Percentiles rank a stretch among this genome's conserved stretches.
phyloP scores from a whole-genome alignment of 1,284 basidiomycete species.

The Marasmius oreades region DNA sequence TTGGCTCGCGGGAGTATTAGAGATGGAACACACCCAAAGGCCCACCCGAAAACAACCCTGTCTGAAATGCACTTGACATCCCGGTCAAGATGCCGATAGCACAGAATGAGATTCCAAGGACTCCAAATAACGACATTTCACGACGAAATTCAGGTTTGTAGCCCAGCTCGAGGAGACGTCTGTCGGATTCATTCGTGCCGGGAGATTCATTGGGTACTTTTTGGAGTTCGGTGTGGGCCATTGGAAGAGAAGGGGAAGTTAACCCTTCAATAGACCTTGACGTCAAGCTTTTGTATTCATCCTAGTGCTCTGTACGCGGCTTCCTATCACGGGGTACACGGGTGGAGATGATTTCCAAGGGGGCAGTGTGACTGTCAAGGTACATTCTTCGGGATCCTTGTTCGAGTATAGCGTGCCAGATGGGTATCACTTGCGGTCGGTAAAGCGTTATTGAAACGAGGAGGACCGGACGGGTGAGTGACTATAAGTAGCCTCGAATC shows the following conservation, averaged over 20 bases:
- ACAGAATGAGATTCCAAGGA: constrained; percentile 60
- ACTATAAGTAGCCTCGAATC: too few species aligned
- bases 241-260: not conserved
- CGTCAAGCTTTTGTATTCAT: too few species aligned
- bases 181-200: constrained; percentile 33
- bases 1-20: not conserved
- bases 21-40: constrained; percentile 35
- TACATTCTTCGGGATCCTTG: too few species aligned
- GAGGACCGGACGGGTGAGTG: too few species aligned
- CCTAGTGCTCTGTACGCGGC: too few species aligned
- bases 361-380: too few species aligned
- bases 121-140: constrained; percentile 58
- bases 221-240: not conserved
- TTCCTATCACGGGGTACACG: too few species aligned
- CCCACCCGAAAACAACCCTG: constrained; percentile 55
- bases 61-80: constrained; percentile 58
- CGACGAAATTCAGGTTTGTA: constrained; percentile 52
- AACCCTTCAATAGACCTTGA: not conserved
- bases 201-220: not conserved
- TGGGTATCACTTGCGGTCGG: too few species aligned
- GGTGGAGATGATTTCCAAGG: too few species aligned
- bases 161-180: constrained; percentile 49
- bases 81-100: constrained; percentile 59
- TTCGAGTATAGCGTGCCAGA: too few species aligned
- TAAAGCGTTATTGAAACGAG: too few species aligned